These are phyloP conservation scores for Lathyrus sativus DNA, from an alignment of 306 rosid genomes.

Conservation along the genomic window DNA sequence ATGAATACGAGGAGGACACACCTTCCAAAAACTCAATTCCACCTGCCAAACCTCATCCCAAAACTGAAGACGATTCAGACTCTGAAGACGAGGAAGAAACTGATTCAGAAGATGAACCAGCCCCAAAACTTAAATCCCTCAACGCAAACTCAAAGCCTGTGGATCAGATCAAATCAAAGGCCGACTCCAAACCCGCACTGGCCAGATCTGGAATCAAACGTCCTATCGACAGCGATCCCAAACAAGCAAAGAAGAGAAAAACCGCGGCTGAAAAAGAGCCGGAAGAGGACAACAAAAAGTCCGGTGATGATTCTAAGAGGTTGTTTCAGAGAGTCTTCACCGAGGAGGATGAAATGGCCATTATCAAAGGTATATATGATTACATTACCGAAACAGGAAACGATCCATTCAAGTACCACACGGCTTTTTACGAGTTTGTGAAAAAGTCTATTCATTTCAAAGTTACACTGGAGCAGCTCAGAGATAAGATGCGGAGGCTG, in stretches of 20 bases:
- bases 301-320: constrained; percentile 48
- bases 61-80: constrained; percentile 5
- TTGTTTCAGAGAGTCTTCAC: constrained; percentile 59
- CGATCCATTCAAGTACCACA: constrained; percentile 35
- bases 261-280: too few relatives aligned
- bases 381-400: constrained; percentile 36
- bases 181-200: constrained; percentile 18
- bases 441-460: constrained; percentile 50
- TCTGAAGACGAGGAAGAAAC: constrained; percentile 41
- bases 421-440: constrained; percentile 50
- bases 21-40: constrained; percentile 40
- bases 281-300: constrained; percentile 47
- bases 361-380: constrained; percentile 54
- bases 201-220: constrained; percentile 49
- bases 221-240: constrained; percentile 18
- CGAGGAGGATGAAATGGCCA: constrained; percentile 55
- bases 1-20: constrained; percentile 40
- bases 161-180: constrained; percentile 1
- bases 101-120: background rate
- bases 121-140: background rate
- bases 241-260: constrained; percentile 52
- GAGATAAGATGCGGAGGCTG: constrained; percentile 59
- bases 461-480: constrained; percentile 44
- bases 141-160: background rate
- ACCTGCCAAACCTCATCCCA: background rate